Conservation (phyloP, 2,329 filamentous ascomycete genomes). For the Aspergillus udagawae region DNA sequence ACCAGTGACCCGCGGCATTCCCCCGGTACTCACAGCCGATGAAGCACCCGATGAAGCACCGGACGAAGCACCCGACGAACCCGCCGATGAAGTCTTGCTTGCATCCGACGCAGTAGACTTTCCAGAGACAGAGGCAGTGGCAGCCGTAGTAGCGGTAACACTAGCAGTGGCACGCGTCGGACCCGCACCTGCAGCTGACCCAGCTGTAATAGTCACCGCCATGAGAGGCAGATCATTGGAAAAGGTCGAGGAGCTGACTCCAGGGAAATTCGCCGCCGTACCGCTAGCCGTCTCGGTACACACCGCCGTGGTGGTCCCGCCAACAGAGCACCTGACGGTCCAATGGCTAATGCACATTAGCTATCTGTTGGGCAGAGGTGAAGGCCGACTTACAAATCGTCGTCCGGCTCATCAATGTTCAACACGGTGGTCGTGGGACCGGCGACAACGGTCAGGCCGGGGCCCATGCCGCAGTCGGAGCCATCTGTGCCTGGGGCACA, state of each 20-base stretch:
- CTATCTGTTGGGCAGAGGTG: neutral
- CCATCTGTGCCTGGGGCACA: slow-evolving; percentile 19
- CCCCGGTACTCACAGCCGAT: slow-evolving; percentile 5
- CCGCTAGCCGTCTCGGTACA: slow-evolving; percentile 16
- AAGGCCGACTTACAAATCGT: slow-evolving; percentile 8
- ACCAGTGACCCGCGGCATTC: neutral
- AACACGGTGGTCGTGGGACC: slow-evolving; percentile 10
- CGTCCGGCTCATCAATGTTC: slow-evolving; percentile 5
- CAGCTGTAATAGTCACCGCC: slow-evolving; percentile 22
- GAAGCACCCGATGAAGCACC: no score
- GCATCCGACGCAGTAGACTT: neutral
- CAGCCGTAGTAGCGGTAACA: slow-evolving; percentile 3
- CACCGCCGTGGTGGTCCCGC: slow-evolving; percentile 11
- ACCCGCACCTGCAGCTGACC: slow-evolving; percentile 7
- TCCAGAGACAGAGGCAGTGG: neutral
- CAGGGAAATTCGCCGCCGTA: slow-evolving; percentile 10
- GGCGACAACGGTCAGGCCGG: slow-evolving; percentile 19
- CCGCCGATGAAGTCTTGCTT: neutral
- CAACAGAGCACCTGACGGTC: slow-evolving; percentile 14
- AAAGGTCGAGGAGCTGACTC: slow-evolving; percentile 9
- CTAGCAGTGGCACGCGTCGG: slow-evolving; percentile 2
- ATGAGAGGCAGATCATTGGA: slow-evolving; percentile 8
- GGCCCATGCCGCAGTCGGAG: slow-evolving; percentile 24
- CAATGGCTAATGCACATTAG: slow-evolving; percentile 6
- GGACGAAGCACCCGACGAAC: no score